phyloP scores from a whole-genome alignment of 73 alveolate species.

The Halteria grandinella region DNA sequence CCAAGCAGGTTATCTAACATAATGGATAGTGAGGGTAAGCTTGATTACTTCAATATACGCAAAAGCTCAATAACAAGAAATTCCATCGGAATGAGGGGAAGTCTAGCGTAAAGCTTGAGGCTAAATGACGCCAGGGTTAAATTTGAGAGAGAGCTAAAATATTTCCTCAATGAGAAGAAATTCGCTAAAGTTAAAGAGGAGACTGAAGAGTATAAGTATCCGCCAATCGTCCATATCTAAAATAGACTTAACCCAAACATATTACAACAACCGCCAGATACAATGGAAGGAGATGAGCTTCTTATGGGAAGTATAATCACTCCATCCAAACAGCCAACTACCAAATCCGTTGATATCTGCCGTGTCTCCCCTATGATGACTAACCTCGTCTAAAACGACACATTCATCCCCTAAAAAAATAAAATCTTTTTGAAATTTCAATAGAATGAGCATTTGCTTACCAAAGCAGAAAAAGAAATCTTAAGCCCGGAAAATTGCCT shows the following conservation, averaged over 20 bases:
- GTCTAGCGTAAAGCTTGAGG: not conserved
- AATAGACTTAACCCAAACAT: slow-evolving; percentile 4
- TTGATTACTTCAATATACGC: too few species aligned
- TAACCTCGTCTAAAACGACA: too few species aligned
- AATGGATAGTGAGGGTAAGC: not conserved
- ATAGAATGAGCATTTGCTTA: too few species aligned
- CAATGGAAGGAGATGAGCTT: not conserved
- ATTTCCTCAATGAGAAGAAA: not conserved
- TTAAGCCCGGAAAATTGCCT: too few species aligned
- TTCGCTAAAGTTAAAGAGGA: slow-evolving; percentile 4
- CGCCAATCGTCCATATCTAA: slow-evolving; percentile 23
- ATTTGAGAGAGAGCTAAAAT: not conserved
- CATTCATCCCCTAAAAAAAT: too few species aligned
- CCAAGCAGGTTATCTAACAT: not conserved
- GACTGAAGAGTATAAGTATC: slow-evolving; percentile 34
- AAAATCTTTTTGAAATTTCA: too few species aligned
- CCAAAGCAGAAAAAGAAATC: too few species aligned
- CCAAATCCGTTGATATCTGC: not conserved
- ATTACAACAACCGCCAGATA: not conserved
- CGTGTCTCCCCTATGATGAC: slow-evolving; percentile 40
- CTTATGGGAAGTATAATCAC: not conserved
- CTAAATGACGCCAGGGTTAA: not conserved
- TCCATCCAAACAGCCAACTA: not conserved
- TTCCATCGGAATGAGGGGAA: too few species aligned
- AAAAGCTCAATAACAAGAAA: too few species aligned